phyloP scores from a whole-genome alignment of 352 stramenopile species.

The Stramenopiles sp. region DNA sequence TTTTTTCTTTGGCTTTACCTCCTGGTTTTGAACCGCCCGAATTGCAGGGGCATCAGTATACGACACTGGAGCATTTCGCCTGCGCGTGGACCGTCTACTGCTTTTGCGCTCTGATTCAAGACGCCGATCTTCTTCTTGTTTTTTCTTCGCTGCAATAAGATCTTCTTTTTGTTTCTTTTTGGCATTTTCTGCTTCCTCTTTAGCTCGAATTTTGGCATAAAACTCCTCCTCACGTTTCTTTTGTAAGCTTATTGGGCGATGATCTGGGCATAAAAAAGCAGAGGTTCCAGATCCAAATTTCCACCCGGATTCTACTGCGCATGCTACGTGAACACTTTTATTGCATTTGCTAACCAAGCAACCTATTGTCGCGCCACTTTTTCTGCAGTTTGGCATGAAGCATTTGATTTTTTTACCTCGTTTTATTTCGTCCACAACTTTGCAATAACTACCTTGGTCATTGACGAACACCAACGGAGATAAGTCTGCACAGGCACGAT shows the following conservation, averaged over 20 bases:
- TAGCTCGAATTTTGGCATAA: neutral
- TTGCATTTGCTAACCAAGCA: conserved; percentile 3
- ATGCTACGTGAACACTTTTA: conserved; percentile 3
- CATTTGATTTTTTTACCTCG: conserved; percentile 11
- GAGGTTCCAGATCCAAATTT: conserved; percentile 7
- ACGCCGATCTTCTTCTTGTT: neutral
- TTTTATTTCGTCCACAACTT: conserved; percentile 4
- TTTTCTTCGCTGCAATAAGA: neutral
- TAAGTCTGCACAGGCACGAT: conserved; percentile 10
- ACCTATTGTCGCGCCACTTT: conserved; percentile 1
- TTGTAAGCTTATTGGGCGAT: neutral
- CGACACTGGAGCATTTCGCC: neutral
- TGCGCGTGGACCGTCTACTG: neutral
- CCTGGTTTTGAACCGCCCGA: neutral
- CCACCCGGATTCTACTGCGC: conserved; percentile 6
- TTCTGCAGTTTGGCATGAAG: neutral
- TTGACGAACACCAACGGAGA: neutral
- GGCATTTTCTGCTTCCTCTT: neutral
- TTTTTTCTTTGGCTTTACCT: neutral
- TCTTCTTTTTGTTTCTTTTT: conserved; percentile 4
- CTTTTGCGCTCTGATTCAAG: neutral
- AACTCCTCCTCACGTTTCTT: neutral
- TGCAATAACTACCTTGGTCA: neutral
- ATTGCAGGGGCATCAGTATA: neutral
- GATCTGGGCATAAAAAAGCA: conserved; percentile 3